Percentiles rank a stretch among this genome's conserved stretches.
Evolutionary conservation across 176 grass and related monocot species (phyloP).

Genomic region (Aegilops bicornis): DNA sequence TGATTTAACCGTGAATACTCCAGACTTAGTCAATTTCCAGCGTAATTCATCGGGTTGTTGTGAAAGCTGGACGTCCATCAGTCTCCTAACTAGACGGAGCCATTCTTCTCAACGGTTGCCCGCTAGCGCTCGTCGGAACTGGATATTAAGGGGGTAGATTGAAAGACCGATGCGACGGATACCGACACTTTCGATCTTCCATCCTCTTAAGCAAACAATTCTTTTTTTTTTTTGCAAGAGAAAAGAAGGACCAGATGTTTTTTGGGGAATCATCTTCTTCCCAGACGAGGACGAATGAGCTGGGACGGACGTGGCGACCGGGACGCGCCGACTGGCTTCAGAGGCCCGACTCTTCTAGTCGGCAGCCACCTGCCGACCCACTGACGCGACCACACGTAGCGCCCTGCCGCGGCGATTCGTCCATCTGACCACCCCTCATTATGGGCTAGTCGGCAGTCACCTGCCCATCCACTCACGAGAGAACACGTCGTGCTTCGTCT

Average conservation of each 20-base stretch:
- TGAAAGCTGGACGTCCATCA: no score
- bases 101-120: no score
- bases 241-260: neutral
- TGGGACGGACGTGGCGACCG: neutral
- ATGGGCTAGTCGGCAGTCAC: neutral
- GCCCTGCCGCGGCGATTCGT: neutral
- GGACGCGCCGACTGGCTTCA: neutral
- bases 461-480: neutral
- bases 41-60: no score
- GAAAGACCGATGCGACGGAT: neutral
- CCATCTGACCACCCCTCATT: neutral
- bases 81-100: no score
- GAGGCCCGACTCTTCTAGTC: neutral
- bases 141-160: no score
- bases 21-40: no score
- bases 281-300: neutral
- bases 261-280: no score
- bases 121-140: no score
- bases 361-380: neutral
- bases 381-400: neutral
- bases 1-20: no score
- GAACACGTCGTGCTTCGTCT: slow-evolving; percentile 13
- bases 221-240: neutral
- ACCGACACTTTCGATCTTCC: neutral
- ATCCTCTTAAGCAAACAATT: neutral